Evolutionary conservation across 768 basidiomycete genomes (phyloP).

Genomic region (Hygrocybe punicea): DNA sequence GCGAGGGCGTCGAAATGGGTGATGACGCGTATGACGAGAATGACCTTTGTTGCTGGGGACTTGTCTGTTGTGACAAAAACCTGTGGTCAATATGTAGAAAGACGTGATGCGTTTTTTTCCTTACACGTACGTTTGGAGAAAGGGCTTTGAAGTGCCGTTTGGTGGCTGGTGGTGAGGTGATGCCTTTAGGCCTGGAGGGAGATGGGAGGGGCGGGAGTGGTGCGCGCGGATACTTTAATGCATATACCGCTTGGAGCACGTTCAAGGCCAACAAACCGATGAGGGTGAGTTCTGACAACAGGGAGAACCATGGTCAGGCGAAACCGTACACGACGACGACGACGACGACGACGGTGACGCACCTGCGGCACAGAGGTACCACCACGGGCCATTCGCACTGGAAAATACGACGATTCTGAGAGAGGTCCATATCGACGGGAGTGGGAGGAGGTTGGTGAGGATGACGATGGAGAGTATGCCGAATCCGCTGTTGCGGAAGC

Average conservation of each 20-base stretch:
- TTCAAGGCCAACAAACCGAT: neutral
- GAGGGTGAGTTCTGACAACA: slow-evolving; percentile 2
- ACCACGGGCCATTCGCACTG: neutral
- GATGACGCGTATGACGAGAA: slow-evolving; percentile 9
- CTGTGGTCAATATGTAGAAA: neutral
- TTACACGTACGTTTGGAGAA: neutral
- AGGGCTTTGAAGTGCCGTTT: neutral
- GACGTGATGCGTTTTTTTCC: neutral
- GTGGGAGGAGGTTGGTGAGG: slow-evolving; percentile 4
- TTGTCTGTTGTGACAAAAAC: neutral
- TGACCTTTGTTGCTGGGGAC: neutral
- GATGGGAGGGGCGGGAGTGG: slow-evolving; percentile 3
- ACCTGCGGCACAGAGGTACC: slow-evolving; percentile 8
- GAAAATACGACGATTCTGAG: neutral
- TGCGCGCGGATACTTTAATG: slow-evolving; percentile 8
- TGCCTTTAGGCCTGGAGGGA: slow-evolving; percentile 1
- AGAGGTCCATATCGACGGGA: neutral
- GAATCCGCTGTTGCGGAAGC: neutral
- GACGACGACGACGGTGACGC: neutral
- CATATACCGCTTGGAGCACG: slow-evolving; percentile 5
- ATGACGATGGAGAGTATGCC: slow-evolving; percentile 1
- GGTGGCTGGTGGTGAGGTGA: neutral
- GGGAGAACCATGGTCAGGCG: neutral
- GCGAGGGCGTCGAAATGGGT: slow-evolving; percentile 7
- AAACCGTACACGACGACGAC: neutral